Percentiles rank a stretch among this genome's conserved stretches.
Evolutionary conservation across 192 early-diverging fungal species (phyloP).

Genomic region (Backusella australiensis): DNA sequence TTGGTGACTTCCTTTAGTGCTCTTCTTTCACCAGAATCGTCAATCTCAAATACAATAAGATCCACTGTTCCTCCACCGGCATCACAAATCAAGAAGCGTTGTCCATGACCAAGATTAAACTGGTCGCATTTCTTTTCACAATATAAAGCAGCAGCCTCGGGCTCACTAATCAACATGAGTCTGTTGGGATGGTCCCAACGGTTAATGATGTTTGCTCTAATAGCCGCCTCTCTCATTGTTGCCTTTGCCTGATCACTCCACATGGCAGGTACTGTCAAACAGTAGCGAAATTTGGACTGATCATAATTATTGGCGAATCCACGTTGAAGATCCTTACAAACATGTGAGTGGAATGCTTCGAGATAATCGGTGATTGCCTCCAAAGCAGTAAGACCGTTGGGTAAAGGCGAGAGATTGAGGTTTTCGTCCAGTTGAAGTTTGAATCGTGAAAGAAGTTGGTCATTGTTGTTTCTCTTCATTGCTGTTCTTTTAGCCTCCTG

Average conservation of each 20-base stretch:
- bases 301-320: conserved; percentile 46
- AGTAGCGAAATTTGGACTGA: conserved; percentile 42
- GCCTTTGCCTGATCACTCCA: conserved; percentile 52
- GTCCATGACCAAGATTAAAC: conserved; percentile 42
- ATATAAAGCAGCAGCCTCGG: conserved; percentile 50
- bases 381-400: conserved; percentile 39
- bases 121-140: conserved; percentile 46
- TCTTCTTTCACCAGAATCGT: conserved; percentile 31
- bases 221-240: conserved; percentile 49
- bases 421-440: conserved; percentile 44
- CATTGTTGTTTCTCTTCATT: conserved; percentile 37
- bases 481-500: conserved; percentile 37
- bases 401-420: conserved; percentile 30
- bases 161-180: conserved; percentile 38
- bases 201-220: conserved; percentile 45
- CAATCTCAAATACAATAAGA: conserved; percentile 47
- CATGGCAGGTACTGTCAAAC: conserved; percentile 52
- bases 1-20: conserved; percentile 44
- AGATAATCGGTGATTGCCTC: conserved; percentile 45
- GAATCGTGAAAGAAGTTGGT: conserved; percentile 38
- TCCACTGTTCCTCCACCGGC: conserved; percentile 52
- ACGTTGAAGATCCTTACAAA: conserved; percentile 39
- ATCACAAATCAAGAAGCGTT: conserved; percentile 49
- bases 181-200: conserved; percentile 45
- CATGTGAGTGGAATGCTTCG: conserved; percentile 39